Base-by-base conservation (phyloP, 2,329 filamentous ascomycete species). In the Apiospora pterosperma region DNA sequence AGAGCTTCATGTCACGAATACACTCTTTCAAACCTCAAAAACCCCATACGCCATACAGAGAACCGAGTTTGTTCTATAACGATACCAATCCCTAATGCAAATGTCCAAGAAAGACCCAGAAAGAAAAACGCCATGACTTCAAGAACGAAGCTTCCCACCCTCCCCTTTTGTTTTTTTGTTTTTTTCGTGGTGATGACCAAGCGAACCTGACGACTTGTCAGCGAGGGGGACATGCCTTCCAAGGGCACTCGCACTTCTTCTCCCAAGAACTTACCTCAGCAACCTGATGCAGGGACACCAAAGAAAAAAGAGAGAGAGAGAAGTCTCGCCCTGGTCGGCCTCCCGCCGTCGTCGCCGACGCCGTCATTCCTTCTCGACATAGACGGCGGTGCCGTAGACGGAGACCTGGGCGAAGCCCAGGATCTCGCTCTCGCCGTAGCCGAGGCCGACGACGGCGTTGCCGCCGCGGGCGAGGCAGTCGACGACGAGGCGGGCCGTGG, bases 371-470 rank as follows among this genome's bases (percentile, higher is more conserved):
- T 65, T 62, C 66, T 71, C 71, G 64, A 69, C 70, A 28, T 67
- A 73, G 1, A 73, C 69, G 10, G 71, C 71, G 12, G 71, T 73
- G 16, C 70, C 71, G 19, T 64, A 69, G 1, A 70, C 71, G 21
- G 69, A 68, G 28, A 71, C 67, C 65, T 71, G 69, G 6, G 69
- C 66, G 25, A 69, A 70, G 12, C 71, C 71, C 5, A 71, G 39
- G 48, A 72, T 52, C 62, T 72, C 70, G 42, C 63, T 67, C 66
- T 73, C 70, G 25, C 63, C 63, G 39, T 70, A 73, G 5, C 16
- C 44, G 1, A 73, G 10, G 12, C 65, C 71, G 8, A 73, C 44
- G 52, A 73, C 58, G 44, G 70, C 71, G 31, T 73, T 73, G 21
- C 67, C 70, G 62, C 71, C 71, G 11, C 70, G 62, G 16, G 69